These are phyloP conservation scores for Gorgonomyces haynaldii DNA, from an alignment of 192 early-diverging fungal genomes.

Conservation along the genomic window DNA sequence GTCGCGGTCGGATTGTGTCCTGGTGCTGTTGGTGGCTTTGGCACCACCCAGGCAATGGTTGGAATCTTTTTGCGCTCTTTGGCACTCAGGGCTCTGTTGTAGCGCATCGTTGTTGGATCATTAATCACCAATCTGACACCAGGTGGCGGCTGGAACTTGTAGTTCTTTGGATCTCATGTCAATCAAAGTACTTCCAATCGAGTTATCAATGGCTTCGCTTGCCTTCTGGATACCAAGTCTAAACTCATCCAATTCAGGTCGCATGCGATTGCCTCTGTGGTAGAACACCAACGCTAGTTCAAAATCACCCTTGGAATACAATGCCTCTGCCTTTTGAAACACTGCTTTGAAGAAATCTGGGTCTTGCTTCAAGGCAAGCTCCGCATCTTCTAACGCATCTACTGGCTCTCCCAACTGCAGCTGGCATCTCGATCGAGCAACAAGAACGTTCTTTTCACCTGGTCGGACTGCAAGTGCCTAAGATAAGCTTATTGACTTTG, in stretches of 20 bases:
- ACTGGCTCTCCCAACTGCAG: slow-evolving; percentile 34
- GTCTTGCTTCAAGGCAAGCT: slow-evolving; percentile 32
- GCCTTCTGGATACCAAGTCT: slow-evolving; percentile 51
- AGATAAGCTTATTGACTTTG: background rate
- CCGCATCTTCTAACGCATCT: slow-evolving; percentile 41
- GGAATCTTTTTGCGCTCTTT: background rate
- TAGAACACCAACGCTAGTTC: slow-evolving; percentile 48
- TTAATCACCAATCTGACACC: slow-evolving; percentile 5
- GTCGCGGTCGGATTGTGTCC: background rate
- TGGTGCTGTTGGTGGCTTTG: background rate
- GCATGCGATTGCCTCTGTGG: slow-evolving; percentile 40
- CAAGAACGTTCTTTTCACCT: slow-evolving; percentile 45
- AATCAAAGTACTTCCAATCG: slow-evolving; percentile 26
- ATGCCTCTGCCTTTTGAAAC: slow-evolving; percentile 48
- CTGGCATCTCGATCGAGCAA: slow-evolving; percentile 43
- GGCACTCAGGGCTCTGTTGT: background rate
- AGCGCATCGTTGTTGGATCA: background rate
- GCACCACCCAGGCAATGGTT: background rate
- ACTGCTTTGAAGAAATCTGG: slow-evolving; percentile 41
- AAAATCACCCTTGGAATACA: slow-evolving; percentile 51
- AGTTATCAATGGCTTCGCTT: slow-evolving; percentile 49
- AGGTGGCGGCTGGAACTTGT: slow-evolving; percentile 32
- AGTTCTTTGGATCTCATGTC: slow-evolving; percentile 28
- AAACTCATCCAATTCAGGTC: slow-evolving; percentile 49
- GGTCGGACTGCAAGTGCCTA: slow-evolving; percentile 38